Percentiles rank a stretch among this genome's conserved stretches.
phyloP scores from a whole-genome alignment of 805 yeast species.

The Nakazawaea anatomiae region DNA sequence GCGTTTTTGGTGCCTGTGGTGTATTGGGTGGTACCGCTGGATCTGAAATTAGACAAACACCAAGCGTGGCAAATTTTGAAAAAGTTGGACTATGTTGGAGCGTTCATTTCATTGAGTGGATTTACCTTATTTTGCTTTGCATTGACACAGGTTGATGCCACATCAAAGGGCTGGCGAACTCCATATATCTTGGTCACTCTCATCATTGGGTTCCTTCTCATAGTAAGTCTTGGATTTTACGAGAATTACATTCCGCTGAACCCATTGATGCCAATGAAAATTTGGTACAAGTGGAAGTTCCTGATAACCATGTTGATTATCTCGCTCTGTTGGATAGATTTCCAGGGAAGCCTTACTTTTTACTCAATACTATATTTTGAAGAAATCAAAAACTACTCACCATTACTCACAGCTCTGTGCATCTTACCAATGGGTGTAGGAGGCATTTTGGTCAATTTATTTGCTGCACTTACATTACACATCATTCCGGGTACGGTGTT shows the following conservation, averaged over 20 bases:
- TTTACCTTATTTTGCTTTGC: slow-evolving; percentile 37
- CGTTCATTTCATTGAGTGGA: slow-evolving; percentile 32
- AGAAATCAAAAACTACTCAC: slow-evolving; percentile 28
- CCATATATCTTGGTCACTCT: slow-evolving; percentile 38
- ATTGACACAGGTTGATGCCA: slow-evolving; percentile 35
- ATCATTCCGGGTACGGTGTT: slow-evolving; percentile 33
- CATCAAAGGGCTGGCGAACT: slow-evolving; percentile 37
- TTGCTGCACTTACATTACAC: slow-evolving; percentile 43
- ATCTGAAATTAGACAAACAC: slow-evolving; percentile 21
- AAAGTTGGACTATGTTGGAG: slow-evolving; percentile 36
- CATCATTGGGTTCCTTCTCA: slow-evolving; percentile 31
- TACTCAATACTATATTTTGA: slow-evolving; percentile 39
- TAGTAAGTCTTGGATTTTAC: slow-evolving; percentile 28
- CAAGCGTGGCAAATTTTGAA: slow-evolving; percentile 20
- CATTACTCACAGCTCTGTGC: slow-evolving; percentile 37
- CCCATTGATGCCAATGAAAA: slow-evolving; percentile 44
- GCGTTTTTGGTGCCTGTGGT: slow-evolving; percentile 13
- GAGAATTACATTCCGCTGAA: slow-evolving; percentile 31
- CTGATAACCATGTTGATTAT: slow-evolving; percentile 31
- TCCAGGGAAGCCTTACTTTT: slow-evolving; percentile 33
- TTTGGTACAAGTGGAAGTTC: slow-evolving; percentile 35
- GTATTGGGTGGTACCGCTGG: slow-evolving; percentile 29
- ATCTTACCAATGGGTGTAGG: slow-evolving; percentile 36
- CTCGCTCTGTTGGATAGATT: slow-evolving; percentile 35
- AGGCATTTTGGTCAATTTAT: slow-evolving; percentile 35